Base-by-base conservation (phyloP, 768 basidiomycete genomes). In the Lentinus brumalis region DNA sequence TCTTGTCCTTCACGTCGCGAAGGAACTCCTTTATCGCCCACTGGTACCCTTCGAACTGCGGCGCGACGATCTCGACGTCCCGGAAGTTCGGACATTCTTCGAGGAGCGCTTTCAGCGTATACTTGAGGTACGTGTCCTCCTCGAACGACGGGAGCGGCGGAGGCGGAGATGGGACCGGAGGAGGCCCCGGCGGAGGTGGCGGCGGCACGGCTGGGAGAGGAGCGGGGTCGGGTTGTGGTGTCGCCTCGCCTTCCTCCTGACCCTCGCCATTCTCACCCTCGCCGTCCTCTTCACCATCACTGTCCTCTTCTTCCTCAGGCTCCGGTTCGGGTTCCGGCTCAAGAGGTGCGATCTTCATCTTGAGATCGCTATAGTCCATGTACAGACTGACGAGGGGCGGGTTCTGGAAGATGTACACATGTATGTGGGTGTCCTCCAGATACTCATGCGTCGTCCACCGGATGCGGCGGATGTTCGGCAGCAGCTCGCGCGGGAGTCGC, bases 361-460 rank as follows among this genome's bases (percentile, higher is more conserved):
- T 16, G 26, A 50, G 26, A 39, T 41, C 39, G 29, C n/a, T 18
- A 31, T 50, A 56, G 47, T 61, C 53, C 38, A 55, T 35, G 9
- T 38, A 12, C 2, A 61, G 46, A 11, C 38, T 46, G 9, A 44
- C 31, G 16, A 56, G 47, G 6, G 45, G 39, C n/a, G 53, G 39
- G 39, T 50, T 51, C 29, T 50, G 18, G 53, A 61, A 54, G 9
- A 61, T 53, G 30, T 44, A 54, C 21, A 55, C 39, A 18, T 50
- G 50, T 0, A 29, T 46, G 11, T 39, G 41, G 11, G 39, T 32
- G 18, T 12, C n/a, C 15, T 46, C 15, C 15, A 40, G 29, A 12
- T 7, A 31, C 35, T 50, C 52, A 11, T 53, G n/a, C 10, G 59
- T 56, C 21, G 60, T 62, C 50, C 50, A 53, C 15, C 60, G 56